These are phyloP conservation scores for Huntiella abstrusa DNA, from an alignment of 2,329 filamentous ascomycete species.

Conservation along the genomic window DNA sequence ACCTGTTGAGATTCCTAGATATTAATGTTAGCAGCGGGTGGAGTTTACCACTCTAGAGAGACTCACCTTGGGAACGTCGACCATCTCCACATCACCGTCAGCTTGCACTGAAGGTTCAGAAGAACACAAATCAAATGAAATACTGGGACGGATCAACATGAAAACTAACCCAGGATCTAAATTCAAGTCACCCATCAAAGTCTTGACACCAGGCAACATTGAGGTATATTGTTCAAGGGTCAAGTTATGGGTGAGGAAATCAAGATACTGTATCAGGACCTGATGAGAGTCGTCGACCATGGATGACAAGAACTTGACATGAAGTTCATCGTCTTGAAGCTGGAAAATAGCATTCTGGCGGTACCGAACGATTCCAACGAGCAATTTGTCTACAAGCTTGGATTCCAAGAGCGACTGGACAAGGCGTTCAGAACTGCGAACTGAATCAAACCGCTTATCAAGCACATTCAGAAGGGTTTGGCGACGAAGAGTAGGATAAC, in stretches of 20 bases:
- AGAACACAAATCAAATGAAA: slow-evolving; percentile 41
- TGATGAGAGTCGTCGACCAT: slow-evolving; percentile 81
- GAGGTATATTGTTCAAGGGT: slow-evolving; percentile 57
- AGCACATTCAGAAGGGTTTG: slow-evolving; percentile 65
- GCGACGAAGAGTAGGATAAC: slow-evolving; percentile 58
- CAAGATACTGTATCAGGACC: slow-evolving; percentile 71
- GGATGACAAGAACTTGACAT: slow-evolving; percentile 75
- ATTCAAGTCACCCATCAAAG: slow-evolving; percentile 59
- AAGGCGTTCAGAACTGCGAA: slow-evolving; percentile 57
- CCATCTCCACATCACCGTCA: slow-evolving; percentile 10
- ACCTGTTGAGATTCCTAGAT: background rate
- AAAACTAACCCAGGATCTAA: slow-evolving; percentile 70
- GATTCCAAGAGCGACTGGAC: slow-evolving; percentile 63
- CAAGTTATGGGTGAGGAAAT: slow-evolving; percentile 68
- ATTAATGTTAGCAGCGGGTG: background rate
- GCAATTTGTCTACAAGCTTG: slow-evolving; percentile 58
- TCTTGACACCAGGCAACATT: slow-evolving; percentile 54
- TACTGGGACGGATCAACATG: slow-evolving; percentile 56
- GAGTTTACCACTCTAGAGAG: too few relatives aligned
- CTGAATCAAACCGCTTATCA: slow-evolving; percentile 63
- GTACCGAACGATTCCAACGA: slow-evolving; percentile 84
- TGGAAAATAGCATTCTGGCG: slow-evolving; percentile 71
- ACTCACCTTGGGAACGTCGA: slow-evolving; percentile 7
- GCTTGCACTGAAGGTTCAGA: background rate
- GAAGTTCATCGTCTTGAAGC: slow-evolving; percentile 49